Evolutionary conservation across 495 filamentous ascomycete species (phyloP), one percentile per base, ranked within the genome.

Genomic region (Hypoxylon fuscum): DNA sequence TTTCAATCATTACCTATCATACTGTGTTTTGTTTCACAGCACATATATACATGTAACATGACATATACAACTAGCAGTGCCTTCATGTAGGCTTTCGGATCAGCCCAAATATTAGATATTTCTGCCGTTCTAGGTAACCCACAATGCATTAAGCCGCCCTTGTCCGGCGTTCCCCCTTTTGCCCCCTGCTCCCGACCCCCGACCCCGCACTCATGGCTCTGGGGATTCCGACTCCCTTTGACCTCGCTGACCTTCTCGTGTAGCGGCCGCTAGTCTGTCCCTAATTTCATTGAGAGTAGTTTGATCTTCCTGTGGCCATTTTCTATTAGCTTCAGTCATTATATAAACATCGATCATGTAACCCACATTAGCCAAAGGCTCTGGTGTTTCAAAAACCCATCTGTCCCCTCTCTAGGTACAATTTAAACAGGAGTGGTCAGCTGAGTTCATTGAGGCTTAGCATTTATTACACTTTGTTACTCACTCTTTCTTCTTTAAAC

Each of bases 321-420:
- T n/a, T 56, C 15, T 34, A 18, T 34, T 2, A 34, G 11, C 3
- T n/a, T 20, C 2, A 7, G 8, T 35, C 21, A 35, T 17, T 11
- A 11, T 12, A 34, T 34, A 34, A 34, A 34, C 31, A n/a, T n/a
- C n/a, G n/a, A n/a, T n/a, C n/a, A n/a, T n/a, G 0, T n/a, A 17
- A 41, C 53, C 31, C 2, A 56, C 53, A 1, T 47, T 21, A 1
- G 53, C 40, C 14, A 56, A 40, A 18, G 8, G 31, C 11, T 56
- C 31, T 34, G 53, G 53, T 8, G 40, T 37, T 8, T 47, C 42
- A 10, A 56, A 56, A 7, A 56, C 42, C 53, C 53, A 56, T 20
- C 1, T n/a, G 22, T 56, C 53, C 3, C 21, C 9, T 38, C 12
- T 56, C 53, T 56, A 27, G 9, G 6, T n/a, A n/a, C n/a, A n/a